Percentiles rank a stretch among this genome's conserved stretches.
These are phyloP conservation scores for Uronychia setigera DNA, from an alignment of 73 alveolate genomes.

Conservation along the genomic window DNA sequence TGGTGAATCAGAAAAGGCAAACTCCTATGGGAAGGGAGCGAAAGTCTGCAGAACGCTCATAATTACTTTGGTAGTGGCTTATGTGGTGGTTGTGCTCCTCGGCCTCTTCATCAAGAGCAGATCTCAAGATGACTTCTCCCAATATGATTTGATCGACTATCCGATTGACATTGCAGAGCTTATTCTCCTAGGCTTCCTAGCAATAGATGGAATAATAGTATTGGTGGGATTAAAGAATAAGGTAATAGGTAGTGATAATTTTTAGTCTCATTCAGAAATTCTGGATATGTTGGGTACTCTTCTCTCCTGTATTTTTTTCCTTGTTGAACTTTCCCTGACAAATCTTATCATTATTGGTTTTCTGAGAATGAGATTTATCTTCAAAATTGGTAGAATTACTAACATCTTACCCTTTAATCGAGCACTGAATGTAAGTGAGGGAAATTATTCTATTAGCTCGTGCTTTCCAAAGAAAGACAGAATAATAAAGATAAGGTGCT, in stretches of 20 bases:
- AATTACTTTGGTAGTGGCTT: neutral
- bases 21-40: neutral
- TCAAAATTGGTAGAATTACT: neutral
- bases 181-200: neutral
- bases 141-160: neutral
- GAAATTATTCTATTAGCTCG: neutral
- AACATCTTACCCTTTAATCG: neutral
- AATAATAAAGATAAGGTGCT: neutral
- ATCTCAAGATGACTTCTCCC: neutral
- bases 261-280: neutral
- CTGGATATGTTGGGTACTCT: neutral
- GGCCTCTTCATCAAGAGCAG: slow-evolving; percentile 1
- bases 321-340: neutral
- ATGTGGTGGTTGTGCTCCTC: neutral
- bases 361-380: neutral
- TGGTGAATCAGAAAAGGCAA: neutral
- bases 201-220: neutral
- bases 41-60: neutral
- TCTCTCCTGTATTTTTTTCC: neutral
- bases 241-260: neutral
- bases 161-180: neutral
- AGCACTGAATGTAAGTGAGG: neutral
- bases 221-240: too few species aligned
- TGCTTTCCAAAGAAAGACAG: neutral
- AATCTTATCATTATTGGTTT: neutral